Evolutionary conservation across 257 asterid genomes (phyloP).

Genomic region (Jacaranda copaia): DNA sequence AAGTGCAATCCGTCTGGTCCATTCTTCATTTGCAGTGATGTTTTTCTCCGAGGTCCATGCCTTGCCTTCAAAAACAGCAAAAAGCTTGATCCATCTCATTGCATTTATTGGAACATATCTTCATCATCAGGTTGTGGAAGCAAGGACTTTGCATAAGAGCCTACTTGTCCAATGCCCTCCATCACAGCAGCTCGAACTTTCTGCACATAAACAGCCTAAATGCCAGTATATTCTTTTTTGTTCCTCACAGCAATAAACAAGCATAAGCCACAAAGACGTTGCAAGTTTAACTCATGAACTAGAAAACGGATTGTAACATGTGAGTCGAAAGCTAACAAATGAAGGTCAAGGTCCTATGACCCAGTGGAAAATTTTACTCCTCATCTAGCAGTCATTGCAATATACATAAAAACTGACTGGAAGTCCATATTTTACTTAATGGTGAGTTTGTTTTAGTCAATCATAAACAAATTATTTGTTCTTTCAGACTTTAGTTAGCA

Average conservation of each 20-base stretch:
- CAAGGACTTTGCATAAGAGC: constrained; percentile 47
- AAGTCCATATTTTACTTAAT: background rate
- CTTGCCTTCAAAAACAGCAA: constrained; percentile 18
- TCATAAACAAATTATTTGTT: background rate
- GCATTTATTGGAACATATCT: constrained; percentile 56
- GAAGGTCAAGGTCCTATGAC: too few species aligned
- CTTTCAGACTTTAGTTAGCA: background rate
- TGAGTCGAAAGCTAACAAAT: too few species aligned
- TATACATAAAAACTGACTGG: constrained; percentile 2
- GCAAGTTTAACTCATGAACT: background rate
- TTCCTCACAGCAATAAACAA: constrained; percentile 9
- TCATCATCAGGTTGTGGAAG: constrained; percentile 58
- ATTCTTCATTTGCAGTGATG: constrained; percentile 17
- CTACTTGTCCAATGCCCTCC: constrained; percentile 64
- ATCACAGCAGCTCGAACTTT: constrained; percentile 67
- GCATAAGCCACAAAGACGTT: background rate
- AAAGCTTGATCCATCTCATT: constrained; percentile 37
- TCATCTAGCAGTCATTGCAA: background rate
- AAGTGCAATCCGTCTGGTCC: background rate
- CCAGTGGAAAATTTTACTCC: too few species aligned
- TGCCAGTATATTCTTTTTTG: background rate
- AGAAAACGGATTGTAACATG: background rate
- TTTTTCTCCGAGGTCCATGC: background rate
- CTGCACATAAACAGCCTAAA: constrained; percentile 52
- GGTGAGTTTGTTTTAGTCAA: background rate